Base-by-base conservation (phyloP, 176 grass and related monocot species). In the Pontederia paniculata region DNA sequence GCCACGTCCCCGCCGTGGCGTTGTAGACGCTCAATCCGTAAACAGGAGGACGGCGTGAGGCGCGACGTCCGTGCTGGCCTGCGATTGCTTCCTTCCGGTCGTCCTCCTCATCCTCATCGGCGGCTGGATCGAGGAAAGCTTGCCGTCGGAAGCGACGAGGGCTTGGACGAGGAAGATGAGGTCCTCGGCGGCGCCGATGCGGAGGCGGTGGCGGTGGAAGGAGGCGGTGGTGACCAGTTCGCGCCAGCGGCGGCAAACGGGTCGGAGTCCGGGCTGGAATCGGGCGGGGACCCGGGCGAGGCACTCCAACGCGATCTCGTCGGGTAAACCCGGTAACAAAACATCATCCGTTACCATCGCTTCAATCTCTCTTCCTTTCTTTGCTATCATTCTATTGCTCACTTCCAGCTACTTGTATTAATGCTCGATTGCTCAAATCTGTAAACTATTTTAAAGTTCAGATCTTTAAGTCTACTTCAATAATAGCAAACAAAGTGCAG, bases 241-340 rank as follows among this genome's bases (percentile, higher is more conserved):
- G 8, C 70, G 63, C 61, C 80, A 74, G 43, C 76, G 23, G 9
- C 47, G 72, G 65, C 84, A 68, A 58, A 83, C 72, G 61, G 23
- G 60, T 4, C 60, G 54, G 69, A 72, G 23, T 14, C 69, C 11
- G 57, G 47, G 17, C 25, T 84, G 84, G 58, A 66, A 77, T 1
- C 48, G 68, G 69, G 45, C 57, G 21, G 73, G 68, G 45, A 80
- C 76, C 4, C 84, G 80, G 41, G 65, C 73, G 28, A 84, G 64
- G 76, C 85, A 88, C n/a, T 88, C 76, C 65, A 71, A 70, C 23
- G 85, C 85, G 53, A 84, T 49, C 45, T 88, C 80, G 67, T 80
- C 69, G 0, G 80, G 80, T 51, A 84, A 47, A 1, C 73, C 73
- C 12, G 80, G 80, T 65, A 88, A 66, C 60, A 88, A 73, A 22